Evolutionary conservation across 78 protist species (phyloP).

Genomic region (Monosiga brevicollis): DNA sequence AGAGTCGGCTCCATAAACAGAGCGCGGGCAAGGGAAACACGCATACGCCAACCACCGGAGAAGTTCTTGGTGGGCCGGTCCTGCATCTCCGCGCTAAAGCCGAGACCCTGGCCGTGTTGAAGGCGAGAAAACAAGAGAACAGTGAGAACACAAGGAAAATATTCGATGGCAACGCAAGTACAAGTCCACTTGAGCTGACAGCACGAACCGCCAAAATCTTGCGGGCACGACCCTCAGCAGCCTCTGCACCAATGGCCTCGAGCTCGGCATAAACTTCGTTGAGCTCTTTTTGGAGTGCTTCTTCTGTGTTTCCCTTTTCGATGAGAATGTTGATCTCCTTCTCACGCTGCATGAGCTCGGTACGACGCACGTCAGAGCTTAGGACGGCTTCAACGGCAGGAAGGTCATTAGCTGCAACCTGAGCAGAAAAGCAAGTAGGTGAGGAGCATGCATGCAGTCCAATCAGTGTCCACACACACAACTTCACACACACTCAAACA

Average conservation of each 20-base stretch:
- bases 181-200: too few relatives aligned
- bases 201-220: neutral
- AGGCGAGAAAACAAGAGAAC: neutral
- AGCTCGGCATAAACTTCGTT: neutral
- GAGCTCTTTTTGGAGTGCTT: neutral
- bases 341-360: neutral
- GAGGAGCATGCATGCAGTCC: neutral
- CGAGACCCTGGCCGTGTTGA: neutral
- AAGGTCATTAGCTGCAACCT: neutral
- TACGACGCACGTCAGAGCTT: neutral
- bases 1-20: slow-evolving; percentile 77
- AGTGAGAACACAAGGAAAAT: neutral
- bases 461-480: neutral
- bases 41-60: slow-evolving; percentile 95
- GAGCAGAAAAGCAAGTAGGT: neutral
- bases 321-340: neutral
- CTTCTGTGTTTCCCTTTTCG: neutral
- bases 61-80: slow-evolving; percentile 22
- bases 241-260: neutral
- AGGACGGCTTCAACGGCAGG: slow-evolving; percentile 22
- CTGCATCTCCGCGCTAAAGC: neutral
- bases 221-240: neutral
- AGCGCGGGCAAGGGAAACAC: slow-evolving; percentile 85
- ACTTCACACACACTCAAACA: neutral
- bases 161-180: too few relatives aligned